A percentile compares a stretch with the other conserved stretches of the same genome.
Conservation (phyloP, 108 stramenopile species). For the Nannochloropsis granulata region DNA sequence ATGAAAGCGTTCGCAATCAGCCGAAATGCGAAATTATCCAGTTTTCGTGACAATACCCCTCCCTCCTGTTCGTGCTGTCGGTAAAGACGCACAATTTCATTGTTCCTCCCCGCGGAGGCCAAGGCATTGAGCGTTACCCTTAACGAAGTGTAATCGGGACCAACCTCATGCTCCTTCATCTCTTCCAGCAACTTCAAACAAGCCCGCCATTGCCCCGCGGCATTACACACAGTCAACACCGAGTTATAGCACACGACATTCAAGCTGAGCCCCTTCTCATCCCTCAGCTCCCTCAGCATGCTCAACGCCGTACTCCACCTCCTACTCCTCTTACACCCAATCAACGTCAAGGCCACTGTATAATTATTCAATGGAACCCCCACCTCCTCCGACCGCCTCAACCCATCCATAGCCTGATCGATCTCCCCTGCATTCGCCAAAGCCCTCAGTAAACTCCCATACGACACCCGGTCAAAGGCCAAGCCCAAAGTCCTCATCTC, state of each 20-base stretch:
- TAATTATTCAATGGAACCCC: background rate
- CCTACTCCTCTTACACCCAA: background rate
- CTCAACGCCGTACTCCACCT: background rate
- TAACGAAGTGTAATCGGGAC: background rate
- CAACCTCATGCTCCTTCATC: background rate
- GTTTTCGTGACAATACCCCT: background rate
- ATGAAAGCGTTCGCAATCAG: background rate
- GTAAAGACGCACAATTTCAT: background rate
- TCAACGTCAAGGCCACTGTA: background rate
- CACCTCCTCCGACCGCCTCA: background rate
- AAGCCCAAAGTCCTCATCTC: background rate
- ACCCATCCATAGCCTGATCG: background rate
- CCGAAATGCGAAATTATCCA: background rate
- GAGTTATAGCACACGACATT: background rate
- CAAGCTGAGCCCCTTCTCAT: background rate
- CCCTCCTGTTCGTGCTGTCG: background rate
- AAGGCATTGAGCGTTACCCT: background rate
- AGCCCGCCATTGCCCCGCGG: background rate
- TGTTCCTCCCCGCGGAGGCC: background rate
- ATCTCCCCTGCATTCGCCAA: background rate
- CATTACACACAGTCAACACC: background rate
- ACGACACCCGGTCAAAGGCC: background rate
- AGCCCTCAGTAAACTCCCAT: background rate
- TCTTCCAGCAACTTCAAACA: background rate
- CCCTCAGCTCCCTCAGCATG: background rate